Conservation (phyloP, 2,329 filamentous ascomycete species). For the Blastomyces gilchristii region DNA sequence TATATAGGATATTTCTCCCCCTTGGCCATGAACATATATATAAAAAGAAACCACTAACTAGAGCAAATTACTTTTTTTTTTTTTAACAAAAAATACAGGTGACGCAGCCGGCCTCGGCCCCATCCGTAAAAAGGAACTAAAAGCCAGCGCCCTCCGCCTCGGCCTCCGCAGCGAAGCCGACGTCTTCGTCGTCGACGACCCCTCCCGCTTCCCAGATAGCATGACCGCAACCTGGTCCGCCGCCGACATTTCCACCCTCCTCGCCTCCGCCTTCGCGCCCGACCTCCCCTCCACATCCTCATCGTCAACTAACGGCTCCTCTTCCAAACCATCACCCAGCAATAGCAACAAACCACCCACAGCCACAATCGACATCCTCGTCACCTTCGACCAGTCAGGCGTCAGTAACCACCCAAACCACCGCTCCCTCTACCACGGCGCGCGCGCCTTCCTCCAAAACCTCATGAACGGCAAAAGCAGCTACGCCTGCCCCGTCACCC, state of each 20-base stretch:
- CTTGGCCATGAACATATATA: background rate
- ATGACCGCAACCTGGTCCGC: conserved; percentile 74
- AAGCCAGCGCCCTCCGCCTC: conserved; percentile 65
- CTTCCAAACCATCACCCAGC: conserved; percentile 21
- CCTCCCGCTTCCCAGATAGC: conserved; percentile 70
- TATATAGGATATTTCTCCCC: background rate
- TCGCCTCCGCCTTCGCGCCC: conserved; percentile 65
- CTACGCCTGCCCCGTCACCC: conserved; percentile 61
- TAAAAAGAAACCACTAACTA: background rate
- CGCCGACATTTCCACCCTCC: conserved; percentile 56
- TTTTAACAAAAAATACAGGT: conserved; percentile 37
- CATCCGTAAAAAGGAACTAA: conserved; percentile 70
- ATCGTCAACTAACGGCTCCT: conserved; percentile 14
- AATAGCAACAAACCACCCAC: conserved; percentile 32
- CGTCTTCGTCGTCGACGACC: conserved; percentile 74
- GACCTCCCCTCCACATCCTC: conserved; percentile 36
- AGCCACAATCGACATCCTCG: conserved; percentile 62
- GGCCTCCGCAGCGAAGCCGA: conserved; percentile 67
- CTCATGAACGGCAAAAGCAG: conserved; percentile 55
- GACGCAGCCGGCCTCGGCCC: conserved; percentile 81
- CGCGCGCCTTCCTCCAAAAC: conserved; percentile 57
- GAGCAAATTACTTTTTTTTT: background rate
- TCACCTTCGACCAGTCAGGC: conserved; percentile 80
- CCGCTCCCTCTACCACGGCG: conserved; percentile 75
- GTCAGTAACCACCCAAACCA: conserved; percentile 91